Conservation (phyloP, 306 rosid genomes). For the Myrica gale region DNA sequence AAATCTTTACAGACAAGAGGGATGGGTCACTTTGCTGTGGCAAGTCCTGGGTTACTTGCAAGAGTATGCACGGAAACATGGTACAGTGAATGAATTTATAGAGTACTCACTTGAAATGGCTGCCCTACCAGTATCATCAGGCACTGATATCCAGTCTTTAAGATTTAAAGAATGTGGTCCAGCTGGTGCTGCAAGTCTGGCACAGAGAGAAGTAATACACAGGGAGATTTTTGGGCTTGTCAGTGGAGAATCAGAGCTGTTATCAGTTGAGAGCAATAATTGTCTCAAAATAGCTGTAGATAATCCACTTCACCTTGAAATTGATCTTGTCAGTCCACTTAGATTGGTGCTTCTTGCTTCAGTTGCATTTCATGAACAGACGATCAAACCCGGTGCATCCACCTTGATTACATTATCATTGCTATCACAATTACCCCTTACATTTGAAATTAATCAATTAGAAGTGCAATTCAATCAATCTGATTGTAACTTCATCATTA, state of each 20-base stretch:
- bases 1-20: conserved; percentile 86
- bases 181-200: conserved; percentile 69
- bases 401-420: conserved; percentile 71
- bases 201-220: conserved; percentile 69
- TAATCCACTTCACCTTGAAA: conserved; percentile 70
- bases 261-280: conserved; percentile 36
- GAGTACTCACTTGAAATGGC: conserved; percentile 98
- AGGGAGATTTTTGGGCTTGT: conserved; percentile 72
- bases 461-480: conserved; percentile 92
- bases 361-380: conserved; percentile 89
- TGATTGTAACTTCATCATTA: conserved; percentile 66
- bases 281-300: conserved; percentile 51
- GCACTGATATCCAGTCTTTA: conserved; percentile 46
- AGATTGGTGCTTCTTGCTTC: conserved; percentile 87
- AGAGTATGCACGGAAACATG: conserved; percentile 72
- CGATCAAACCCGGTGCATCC: conserved; percentile 67
- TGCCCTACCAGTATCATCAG: conserved; percentile 73
- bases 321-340: conserved; percentile 92
- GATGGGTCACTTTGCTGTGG: conserved; percentile 93
- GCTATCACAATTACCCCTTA: conserved; percentile 70
- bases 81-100: conserved; percentile 60
- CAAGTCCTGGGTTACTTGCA: conserved; percentile 85
- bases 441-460: conserved; percentile 66
- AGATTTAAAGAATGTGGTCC: conserved; percentile 65
- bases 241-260: conserved; percentile 41